Evolutionary conservation across 441 rosid genomes (phyloP), one percentile per base, ranked within the genome.

Genomic region (Caryocar brasiliense): DNA sequence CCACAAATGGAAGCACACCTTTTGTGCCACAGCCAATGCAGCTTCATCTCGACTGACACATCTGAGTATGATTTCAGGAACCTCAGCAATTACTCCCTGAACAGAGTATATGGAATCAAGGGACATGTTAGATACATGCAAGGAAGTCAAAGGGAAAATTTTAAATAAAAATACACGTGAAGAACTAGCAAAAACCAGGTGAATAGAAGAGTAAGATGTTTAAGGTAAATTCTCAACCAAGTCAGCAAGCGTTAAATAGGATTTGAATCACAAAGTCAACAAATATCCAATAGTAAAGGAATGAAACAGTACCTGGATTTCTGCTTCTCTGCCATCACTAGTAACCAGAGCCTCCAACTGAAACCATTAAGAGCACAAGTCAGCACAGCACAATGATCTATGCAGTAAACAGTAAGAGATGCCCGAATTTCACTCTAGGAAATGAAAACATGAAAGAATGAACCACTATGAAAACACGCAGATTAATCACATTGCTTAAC

Each of bases 41-140:
- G 97, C 99, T 73, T 89, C 97, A 63, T 93, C 99, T 64, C 93
- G 81, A 62, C 95, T 86, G 23, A 83, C 68, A 71, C 99, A 93
- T 68, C 97, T 74, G 18, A 86, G 88, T 67, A 93, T 82, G 61
- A 93, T 89, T 55, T 93, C 97, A 69, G 96, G 95, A 73, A 93
- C 93, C 72, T 86, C 97, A 38, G 91, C 61, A 65, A 89, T 69
- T 42, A 86, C 64, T 28, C 80, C 91, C 97, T 93, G 76, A 26
- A 51, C 37, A 66, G 47, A 27, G 24, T 40, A n/a, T n/a, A n/a
- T n/a, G n/a, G n/a, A n/a, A n/a, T n/a, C n/a, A n/a, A n/a, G n/a
- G n/a, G n/a, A n/a, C n/a, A n/a, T n/a, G n/a, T n/a, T 26, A 47
- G 4, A 8, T 32, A 20, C 5, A 22, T 6, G 19, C 22, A 42